These are phyloP conservation scores for Backusella morwellensis DNA, from an alignment of 192 early-diverging fungal species.

Conservation along the genomic window DNA sequence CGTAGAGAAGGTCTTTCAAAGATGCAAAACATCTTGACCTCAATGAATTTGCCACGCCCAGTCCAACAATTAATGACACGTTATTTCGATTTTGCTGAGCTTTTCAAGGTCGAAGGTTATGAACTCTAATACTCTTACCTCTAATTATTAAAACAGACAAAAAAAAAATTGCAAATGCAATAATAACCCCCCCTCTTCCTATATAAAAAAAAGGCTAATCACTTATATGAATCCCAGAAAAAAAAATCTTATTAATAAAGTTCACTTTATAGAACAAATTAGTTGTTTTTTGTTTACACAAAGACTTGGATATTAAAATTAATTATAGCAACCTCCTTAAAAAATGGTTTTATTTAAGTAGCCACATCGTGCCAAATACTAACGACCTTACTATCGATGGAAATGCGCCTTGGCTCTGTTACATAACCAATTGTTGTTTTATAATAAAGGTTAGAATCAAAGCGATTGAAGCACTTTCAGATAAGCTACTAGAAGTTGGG, in stretches of 20 bases:
- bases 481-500: too few species aligned
- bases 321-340: too few species aligned
- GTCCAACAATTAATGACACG: slow-evolving; percentile 75
- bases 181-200: background rate
- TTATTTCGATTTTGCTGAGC: slow-evolving; percentile 67
- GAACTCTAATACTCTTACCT: slow-evolving; percentile 45
- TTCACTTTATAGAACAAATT: background rate
- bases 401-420: too few species aligned
- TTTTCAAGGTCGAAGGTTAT: slow-evolving; percentile 69
- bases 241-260: background rate
- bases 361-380: too few species aligned
- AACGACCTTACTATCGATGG: too few species aligned
- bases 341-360: too few species aligned
- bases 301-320: too few species aligned
- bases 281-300: too few species aligned
- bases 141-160: background rate
- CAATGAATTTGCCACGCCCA: slow-evolving; percentile 81
- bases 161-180: background rate
- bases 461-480: too few species aligned
- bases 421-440: too few species aligned
- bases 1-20: slow-evolving; percentile 86
- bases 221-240: background rate
- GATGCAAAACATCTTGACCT: slow-evolving; percentile 86
- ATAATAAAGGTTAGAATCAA: too few species aligned
- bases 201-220: background rate